These are phyloP conservation scores for Bauhinia variegata DNA, from an alignment of 306 rosid species.

Conservation along the genomic window DNA sequence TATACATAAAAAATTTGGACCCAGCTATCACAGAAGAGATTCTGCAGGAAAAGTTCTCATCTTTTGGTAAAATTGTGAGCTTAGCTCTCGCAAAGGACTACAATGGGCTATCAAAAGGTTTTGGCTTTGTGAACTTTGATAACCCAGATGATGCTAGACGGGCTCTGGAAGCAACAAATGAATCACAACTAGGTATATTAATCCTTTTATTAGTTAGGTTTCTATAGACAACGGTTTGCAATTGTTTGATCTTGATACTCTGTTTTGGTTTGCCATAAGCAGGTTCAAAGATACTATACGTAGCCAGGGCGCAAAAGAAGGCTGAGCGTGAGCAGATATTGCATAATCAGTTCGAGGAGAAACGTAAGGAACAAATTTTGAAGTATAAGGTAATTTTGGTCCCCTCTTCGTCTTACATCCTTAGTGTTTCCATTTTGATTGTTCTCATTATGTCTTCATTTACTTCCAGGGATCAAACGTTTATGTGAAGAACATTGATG, in stretches of 20 bases:
- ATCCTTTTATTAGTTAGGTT: constrained; percentile 23
- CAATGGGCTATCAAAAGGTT: constrained; percentile 71
- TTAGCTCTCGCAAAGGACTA: constrained; percentile 62
- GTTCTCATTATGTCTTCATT: constrained; percentile 27
- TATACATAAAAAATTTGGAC: constrained; percentile 83
- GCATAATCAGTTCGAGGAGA: constrained; percentile 70
- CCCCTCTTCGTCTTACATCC: constrained; percentile 12
- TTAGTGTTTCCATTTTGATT: constrained; percentile 17
- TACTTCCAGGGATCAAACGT: constrained; percentile 71
- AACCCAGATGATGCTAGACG: constrained; percentile 75
- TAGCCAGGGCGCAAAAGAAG: constrained; percentile 86
- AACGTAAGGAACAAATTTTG: constrained; percentile 71
- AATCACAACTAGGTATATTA: constrained; percentile 63
- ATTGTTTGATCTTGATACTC: constrained; percentile 9
- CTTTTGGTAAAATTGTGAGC: constrained; percentile 76
- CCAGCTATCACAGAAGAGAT: constrained; percentile 57
- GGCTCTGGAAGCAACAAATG: constrained; percentile 77
- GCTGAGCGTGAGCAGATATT: constrained; percentile 80
- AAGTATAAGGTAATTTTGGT: constrained; percentile 58
- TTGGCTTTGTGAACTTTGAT: constrained; percentile 79
- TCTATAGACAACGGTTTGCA: constrained; percentile 3
- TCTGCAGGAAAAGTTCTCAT: constrained; percentile 63
- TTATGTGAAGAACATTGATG: constrained; percentile 89
- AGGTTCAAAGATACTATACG: constrained; percentile 83
- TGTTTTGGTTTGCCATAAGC: constrained; percentile 38